Base-by-base conservation (phyloP, 148 eudicot genomes). In the Chenopodium formosanum region DNA sequence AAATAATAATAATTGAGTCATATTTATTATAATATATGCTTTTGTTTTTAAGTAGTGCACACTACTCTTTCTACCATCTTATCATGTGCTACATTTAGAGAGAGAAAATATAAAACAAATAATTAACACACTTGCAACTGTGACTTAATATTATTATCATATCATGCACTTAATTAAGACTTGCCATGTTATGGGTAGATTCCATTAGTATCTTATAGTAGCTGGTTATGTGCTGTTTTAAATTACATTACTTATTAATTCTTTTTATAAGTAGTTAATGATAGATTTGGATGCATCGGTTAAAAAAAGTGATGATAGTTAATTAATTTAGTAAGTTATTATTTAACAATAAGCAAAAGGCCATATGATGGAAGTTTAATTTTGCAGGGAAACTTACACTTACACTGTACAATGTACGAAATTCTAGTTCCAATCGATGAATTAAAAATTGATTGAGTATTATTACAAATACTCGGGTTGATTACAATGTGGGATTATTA, bases 171-270 rank as follows among this genome's bases (percentile, higher is more conserved):
- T 76, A 34, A 31, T 60, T 44, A 70, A 44, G 68, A 56, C n/a
- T 48, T 65, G 19, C 50, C 52, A 37, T 64, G 63, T 22, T 53
- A 75, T 44, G 69, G 47, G 76, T 77, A 82, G 77, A 76, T 82
- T 82, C 80, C 62, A 48, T 11, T 50, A 48, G 40, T 23, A 47
- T 47, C 76, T 29, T 22, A 37, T 37, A 5, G 44, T 40, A 76
- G 69, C 78, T 77, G 76, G n/a, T 75, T 77, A 22, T 82, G 47
- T 74, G 29, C 78, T 81, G 46, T 74, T 40, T 47, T 72, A 60
- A 56, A 14, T 72, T 60, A 29, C 17, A 53, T 12, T 56, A 80
- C 7, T 37, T 68, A 64, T 16, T 53, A 7, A 48, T 22, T 19
- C 68, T 47, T 66, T 69, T 29, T 8, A 19, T 56, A 3, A 58